Evolutionary conservation across 495 filamentous ascomycete species (phyloP).

Genomic region (Trichocladium uniseriatum): DNA sequence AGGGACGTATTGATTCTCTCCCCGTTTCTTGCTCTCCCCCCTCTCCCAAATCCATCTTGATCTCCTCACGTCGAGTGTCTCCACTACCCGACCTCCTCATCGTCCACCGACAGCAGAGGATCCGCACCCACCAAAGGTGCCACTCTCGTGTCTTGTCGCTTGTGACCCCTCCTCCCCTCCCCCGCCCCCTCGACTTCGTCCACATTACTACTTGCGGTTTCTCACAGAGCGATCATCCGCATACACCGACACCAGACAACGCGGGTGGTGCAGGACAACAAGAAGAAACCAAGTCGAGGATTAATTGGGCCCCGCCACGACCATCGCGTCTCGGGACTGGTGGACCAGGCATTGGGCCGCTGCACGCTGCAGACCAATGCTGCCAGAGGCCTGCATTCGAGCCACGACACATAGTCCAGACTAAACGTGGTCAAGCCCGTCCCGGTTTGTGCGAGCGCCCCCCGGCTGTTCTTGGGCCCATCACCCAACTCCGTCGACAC

Average conservation of each 20-base stretch:
- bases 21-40: background rate
- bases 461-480: constrained; percentile 17
- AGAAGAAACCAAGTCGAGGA: constrained; percentile 10
- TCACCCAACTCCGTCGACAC: constrained; percentile 15
- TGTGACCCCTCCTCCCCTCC: background rate
- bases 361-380: constrained; percentile 43
- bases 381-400: constrained; percentile 48
- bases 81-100: constrained; percentile 8
- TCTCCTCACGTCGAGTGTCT: constrained; percentile 3
- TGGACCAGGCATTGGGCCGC: constrained; percentile 38
- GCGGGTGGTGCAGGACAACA: constrained; percentile 11
- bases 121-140: constrained; percentile 1
- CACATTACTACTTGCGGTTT: background rate
- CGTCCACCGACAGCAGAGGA: background rate
- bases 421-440: constrained; percentile 31
- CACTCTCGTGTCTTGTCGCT: background rate
- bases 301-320: constrained; percentile 24
- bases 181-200: background rate
- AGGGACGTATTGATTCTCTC: background rate
- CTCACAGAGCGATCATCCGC: constrained; percentile 13
- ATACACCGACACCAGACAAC: constrained; percentile 6
- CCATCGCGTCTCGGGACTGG: constrained; percentile 33
- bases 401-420: constrained; percentile 46
- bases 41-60: background rate
- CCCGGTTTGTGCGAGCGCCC: constrained; percentile 18